Evolutionary conservation across 2,329 filamentous ascomycete genomes (phyloP).

Genomic region (Stemphylium lycopersici): DNA sequence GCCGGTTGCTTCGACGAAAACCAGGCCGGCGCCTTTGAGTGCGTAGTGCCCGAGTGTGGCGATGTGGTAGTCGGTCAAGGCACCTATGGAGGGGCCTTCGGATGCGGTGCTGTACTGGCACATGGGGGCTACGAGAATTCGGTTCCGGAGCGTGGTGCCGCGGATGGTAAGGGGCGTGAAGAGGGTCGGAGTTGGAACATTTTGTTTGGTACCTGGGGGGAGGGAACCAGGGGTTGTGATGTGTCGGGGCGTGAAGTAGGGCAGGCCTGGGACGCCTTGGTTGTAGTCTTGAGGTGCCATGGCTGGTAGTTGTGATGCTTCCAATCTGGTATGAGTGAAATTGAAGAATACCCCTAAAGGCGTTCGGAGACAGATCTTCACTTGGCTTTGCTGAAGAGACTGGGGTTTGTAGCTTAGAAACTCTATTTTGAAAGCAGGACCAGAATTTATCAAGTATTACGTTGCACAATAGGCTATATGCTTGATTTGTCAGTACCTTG

Average conservation of each 20-base stretch:
- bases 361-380: too few species aligned
- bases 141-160: slow-evolving; percentile 43
- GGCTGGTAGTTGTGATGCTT: background rate
- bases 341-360: too few species aligned
- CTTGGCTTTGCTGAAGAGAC: too few species aligned
- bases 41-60: slow-evolving; percentile 49
- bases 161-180: slow-evolving; percentile 48
- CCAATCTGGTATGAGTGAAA: too few species aligned
- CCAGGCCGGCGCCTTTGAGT: slow-evolving; percentile 44
- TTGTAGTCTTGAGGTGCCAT: slow-evolving; percentile 41
- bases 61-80: slow-evolving; percentile 48
- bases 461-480: slow-evolving; percentile 1
- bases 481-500: slow-evolving; percentile 23
- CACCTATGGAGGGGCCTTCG: slow-evolving; percentile 44
- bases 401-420: too few species aligned
- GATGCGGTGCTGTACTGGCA: slow-evolving; percentile 46
- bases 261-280: slow-evolving; percentile 31
- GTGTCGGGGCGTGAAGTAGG: slow-evolving; percentile 57
- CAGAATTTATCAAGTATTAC: background rate
- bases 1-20: slow-evolving; percentile 47
- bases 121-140: slow-evolving; percentile 49
- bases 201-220: slow-evolving; percentile 9
- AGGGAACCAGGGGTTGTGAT: slow-evolving; percentile 49
- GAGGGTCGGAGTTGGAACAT: slow-evolving; percentile 33
- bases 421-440: too few species aligned